Conservation (phyloP, 2,329 filamentous ascomycete genomes). For the Fusarium marasasianum region DNA sequence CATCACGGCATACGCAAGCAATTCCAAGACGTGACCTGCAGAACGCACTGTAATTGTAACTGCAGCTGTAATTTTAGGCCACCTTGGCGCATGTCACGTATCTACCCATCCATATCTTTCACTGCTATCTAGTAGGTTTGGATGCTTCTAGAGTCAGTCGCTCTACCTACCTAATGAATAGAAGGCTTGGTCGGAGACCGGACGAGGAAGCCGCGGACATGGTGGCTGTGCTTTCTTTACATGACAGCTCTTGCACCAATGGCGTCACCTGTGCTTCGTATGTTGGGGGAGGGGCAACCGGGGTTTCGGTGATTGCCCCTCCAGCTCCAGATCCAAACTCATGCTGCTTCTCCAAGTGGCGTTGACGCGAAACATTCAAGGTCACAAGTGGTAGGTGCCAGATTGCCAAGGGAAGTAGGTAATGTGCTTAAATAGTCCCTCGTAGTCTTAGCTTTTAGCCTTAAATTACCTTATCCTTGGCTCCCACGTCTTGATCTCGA, state of each 20-base stretch:
- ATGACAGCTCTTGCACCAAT: constrained; percentile 24
- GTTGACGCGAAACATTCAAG: constrained; percentile 23
- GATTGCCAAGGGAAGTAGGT: constrained; percentile 21
- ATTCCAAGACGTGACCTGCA: constrained; percentile 2
- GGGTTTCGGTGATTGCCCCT: constrained; percentile 30
- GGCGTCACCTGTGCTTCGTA: constrained; percentile 28
- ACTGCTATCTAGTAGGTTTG: neutral
- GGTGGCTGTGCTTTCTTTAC: constrained; percentile 26
- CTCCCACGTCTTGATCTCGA: neutral
- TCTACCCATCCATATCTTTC: neutral
- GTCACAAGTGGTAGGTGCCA: constrained; percentile 29
- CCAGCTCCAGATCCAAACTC: constrained; percentile 9
- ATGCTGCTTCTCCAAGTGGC: constrained; percentile 16
- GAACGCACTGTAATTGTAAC: neutral
- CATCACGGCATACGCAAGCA: constrained; percentile 2
- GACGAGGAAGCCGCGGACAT: neutral
- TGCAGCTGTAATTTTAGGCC: neutral
- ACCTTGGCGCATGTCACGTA: constrained; percentile 18
- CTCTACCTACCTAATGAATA: neutral
- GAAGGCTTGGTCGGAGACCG: neutral
- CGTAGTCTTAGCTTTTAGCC: neutral
- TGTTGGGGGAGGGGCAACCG: constrained; percentile 29
- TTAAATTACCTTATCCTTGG: neutral
- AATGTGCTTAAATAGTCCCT: constrained; percentile 24
- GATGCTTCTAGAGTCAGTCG: neutral